Evolutionary conservation across 2,329 filamentous ascomycete genomes (phyloP), one percentile per base, ranked within the genome.

Genomic region (Arthrobotrys pseudoclavata): DNA sequence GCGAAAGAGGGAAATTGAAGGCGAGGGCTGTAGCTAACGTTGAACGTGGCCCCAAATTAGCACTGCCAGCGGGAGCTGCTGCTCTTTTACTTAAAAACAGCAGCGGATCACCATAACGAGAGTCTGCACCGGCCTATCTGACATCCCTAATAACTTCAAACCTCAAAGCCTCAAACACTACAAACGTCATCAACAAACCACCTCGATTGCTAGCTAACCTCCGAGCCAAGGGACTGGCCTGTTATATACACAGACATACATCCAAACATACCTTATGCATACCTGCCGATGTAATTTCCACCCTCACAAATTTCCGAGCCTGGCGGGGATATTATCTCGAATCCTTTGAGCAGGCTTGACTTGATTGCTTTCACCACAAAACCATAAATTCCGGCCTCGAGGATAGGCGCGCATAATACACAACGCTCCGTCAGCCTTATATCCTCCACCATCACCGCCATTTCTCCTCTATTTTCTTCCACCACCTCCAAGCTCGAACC

Each of bases 251-350:
- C 31, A 12, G 47, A 52, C 12, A 26, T 26, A 52, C 9, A 52
- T 52, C 7, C 4, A 47, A 20, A 3, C 20, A 29, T 57, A n/a
- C 52, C 52, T 37, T 34, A 60, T 40, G 55, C 26, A 42, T 60
- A 42, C 34, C 31, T 18, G 55, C 62, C 42, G 34, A 29, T 66
- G 62, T 26, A 66, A 66, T 50, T 37, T 50, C 62, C 42, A 50
- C 62, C 42, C 53, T 34, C 31, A 26, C 66, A 69, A 69, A 61
- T 69, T 61, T 69, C 66, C 66, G 66, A 40, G 66, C 9, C 57
- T 20, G 66, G 66, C 66, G 66, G 66, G 66, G 66, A 52, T 47
- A 60, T 40, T 45, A 68, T 64, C 42, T 64, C 52, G 31, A n/a
- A 57, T 57, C 31, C 52, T 40, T 37, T 40, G 9, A 13, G 31